Conservation (phyloP, 2,329 filamentous ascomycete genomes). For the Falciphora oryzae region DNA sequence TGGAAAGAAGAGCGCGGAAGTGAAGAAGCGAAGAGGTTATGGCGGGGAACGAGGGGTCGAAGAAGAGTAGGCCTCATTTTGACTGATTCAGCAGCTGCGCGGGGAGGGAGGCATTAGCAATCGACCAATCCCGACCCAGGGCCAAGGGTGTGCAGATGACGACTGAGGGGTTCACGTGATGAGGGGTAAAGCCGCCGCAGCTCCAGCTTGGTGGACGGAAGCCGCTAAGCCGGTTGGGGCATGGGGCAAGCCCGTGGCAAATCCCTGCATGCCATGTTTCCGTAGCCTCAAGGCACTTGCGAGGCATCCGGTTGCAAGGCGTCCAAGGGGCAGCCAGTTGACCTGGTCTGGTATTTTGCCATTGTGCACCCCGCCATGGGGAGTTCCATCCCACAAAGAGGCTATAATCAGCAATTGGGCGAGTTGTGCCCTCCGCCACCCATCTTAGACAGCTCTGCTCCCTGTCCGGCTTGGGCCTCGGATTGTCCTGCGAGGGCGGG, state of each 20-base stretch:
- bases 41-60: slow-evolving; percentile 35
- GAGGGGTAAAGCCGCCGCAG: slow-evolving; percentile 12
- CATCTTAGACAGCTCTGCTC: not conserved
- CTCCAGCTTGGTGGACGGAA: not conserved
- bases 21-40: slow-evolving; percentile 24
- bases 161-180: slow-evolving; percentile 17
- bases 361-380: not conserved
- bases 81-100: slow-evolving; percentile 13
- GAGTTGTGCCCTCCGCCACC: not conserved
- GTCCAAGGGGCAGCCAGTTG: too few species aligned
- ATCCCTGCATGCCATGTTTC: not conserved
- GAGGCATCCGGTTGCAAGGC: not conserved
- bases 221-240: not conserved
- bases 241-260: not conserved
- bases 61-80: slow-evolving; percentile 26
- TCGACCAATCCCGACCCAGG: slow-evolving; percentile 16
- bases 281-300: not conserved
- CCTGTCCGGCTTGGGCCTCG: not conserved
- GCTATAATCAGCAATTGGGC: not conserved
- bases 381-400: not conserved
- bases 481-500: not conserved
- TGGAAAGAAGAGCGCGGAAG: slow-evolving; percentile 28
- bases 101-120: slow-evolving; percentile 16
- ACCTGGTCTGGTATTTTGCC: not conserved
- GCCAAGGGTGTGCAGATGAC: not conserved